These are phyloP conservation scores for Hypoxylon rubiginosum DNA, from an alignment of 2,329 filamentous ascomycete species.

Conservation along the genomic window DNA sequence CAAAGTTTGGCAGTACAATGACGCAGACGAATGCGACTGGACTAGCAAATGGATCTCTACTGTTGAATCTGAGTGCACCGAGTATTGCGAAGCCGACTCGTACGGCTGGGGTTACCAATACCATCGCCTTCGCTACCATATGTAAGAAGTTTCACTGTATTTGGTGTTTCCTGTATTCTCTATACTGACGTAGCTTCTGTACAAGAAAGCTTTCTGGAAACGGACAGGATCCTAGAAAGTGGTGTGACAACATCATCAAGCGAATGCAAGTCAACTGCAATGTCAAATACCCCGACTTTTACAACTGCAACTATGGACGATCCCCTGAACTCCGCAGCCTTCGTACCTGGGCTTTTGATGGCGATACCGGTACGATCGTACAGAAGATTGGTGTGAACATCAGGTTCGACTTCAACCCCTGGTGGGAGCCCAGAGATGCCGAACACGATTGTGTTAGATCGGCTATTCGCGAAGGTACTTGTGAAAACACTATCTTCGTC, in stretches of 20 bases:
- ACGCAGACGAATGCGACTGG: constrained; percentile 26
- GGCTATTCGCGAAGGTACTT: constrained; percentile 32
- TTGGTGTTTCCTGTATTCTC: not conserved
- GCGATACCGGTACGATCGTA: constrained; percentile 2
- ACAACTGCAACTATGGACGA: constrained; percentile 25
- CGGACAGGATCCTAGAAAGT: constrained; percentile 26
- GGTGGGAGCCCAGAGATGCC: constrained; percentile 32
- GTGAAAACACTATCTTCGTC: constrained; percentile 14
- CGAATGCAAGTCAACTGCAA: constrained; percentile 31
- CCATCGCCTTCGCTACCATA: constrained; percentile 36
- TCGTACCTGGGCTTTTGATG: constrained; percentile 19
- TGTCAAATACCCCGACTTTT: constrained; percentile 25
- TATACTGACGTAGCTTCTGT: constrained; percentile 5
- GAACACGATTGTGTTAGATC: constrained; percentile 30
- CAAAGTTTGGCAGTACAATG: constrained; percentile 32
- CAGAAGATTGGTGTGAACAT: constrained; percentile 28
- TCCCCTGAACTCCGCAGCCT: constrained; percentile 9
- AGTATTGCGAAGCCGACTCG: constrained; percentile 36
- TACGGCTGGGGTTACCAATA: constrained; percentile 18
- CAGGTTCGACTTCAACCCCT: constrained; percentile 31
- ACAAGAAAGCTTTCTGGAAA: constrained; percentile 35
- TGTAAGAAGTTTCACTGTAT: constrained; percentile 27
- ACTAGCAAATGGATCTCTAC: constrained; percentile 21
- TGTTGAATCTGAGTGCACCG: constrained; percentile 33
- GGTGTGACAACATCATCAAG: constrained; percentile 38